Evolutionary conservation across 495 filamentous ascomycete species (phyloP).

Genomic region (Neurospora sp.): DNA sequence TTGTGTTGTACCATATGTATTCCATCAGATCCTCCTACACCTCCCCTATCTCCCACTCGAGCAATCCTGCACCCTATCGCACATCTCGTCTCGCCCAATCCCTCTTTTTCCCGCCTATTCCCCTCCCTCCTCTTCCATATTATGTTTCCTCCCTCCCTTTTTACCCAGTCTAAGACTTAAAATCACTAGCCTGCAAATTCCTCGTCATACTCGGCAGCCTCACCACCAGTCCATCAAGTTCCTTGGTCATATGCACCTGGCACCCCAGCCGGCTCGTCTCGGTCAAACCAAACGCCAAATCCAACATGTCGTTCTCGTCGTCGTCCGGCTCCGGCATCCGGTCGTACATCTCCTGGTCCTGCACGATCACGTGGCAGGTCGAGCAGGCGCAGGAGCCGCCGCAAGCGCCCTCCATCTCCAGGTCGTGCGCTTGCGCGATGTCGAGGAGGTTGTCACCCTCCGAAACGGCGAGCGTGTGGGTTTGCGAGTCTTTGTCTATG

Average conservation of each 20-base stretch:
- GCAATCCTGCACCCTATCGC: no score
- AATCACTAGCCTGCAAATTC: constrained; percentile 93
- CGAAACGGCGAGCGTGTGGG: constrained; percentile 65
- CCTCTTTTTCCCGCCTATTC: no score
- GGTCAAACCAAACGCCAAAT: constrained; percentile 88
- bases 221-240: constrained; percentile 77
- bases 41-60: no score
- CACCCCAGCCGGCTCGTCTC: constrained; percentile 95
- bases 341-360: constrained; percentile 74
- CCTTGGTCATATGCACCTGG: constrained; percentile 84
- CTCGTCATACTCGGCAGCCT: constrained; percentile 85
- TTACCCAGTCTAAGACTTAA: no score
- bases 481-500: constrained; percentile 80
- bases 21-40: no score
- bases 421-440: constrained; percentile 85
- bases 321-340: constrained; percentile 87
- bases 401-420: constrained; percentile 98
- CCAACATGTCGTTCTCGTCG: constrained; percentile 99
- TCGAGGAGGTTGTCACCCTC: constrained; percentile 88
- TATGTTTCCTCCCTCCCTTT: no score
- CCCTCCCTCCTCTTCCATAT: no score
- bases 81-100: no score
- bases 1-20: no score
- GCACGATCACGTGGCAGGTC: constrained; percentile 93
- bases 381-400: constrained; percentile 94